Base-by-base conservation (phyloP, 768 basidiomycete species). In the Russula olivacea region DNA sequence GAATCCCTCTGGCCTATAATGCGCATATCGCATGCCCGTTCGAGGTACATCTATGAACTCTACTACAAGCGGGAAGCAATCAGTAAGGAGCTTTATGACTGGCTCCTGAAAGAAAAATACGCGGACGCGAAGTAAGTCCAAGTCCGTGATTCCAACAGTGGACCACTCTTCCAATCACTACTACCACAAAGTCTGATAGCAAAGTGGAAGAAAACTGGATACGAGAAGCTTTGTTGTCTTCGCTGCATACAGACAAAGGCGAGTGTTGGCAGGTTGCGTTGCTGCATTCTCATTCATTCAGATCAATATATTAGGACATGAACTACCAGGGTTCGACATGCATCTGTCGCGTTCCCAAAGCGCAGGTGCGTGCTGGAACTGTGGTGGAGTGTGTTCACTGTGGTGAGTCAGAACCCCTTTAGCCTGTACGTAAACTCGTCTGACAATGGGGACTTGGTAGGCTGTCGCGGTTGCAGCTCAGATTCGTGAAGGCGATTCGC, bases 41-140 rank as follows among this genome's bases (percentile, higher is more conserved):
- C 95, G 50, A 81, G 93, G 68, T 98, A 98, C 75, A 92, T 99
- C 62, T 98, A 98, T 71, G 97, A 99, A 75, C 81, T 98, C 64
- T 98, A 97, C 77, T 98, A 98, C 79, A 96, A 98, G 77, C 89
- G 95, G 41, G 96, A 98, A 76, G 93, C 94, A 12, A 91, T 99
- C 71, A 89, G 88, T 70, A 84, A 82, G 70, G 88, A 95, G 72
- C 78, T 99, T 55, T 99, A 98, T 71, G 96, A 98, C 76, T 99
- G 97, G 97, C 74, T 99, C 52, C 75, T 98, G 73, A 98, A 97
- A 79, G 89, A 98, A 74, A 92, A 91, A 14, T 98, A 98, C 74
- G 97, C 90, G 30, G 97, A 99, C 72, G 87, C 87, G 38, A 97
- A 97, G 96, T 96, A 70, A 71, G 91, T 81, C 10, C 15, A 70